Evolutionary conservation across 805 yeast species (phyloP), one percentile per base, ranked within the genome.

Genomic region (Metschnikowia lunata): DNA sequence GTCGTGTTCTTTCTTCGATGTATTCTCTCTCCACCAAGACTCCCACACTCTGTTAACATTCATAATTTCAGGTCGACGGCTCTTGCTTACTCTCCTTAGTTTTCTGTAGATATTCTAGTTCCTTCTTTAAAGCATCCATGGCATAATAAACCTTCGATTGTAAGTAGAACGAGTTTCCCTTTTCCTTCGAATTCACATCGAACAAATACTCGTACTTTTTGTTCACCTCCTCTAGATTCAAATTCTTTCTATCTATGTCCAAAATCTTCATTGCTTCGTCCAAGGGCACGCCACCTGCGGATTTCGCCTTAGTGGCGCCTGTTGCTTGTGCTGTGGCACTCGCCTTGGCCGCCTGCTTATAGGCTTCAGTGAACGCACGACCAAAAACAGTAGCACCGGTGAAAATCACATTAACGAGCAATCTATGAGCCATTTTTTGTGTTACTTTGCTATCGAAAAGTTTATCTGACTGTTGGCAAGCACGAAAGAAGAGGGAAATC

Each of bases 371-470:
- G 63, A 93, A 93, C 0, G 99, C 99, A 56, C 87, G 80, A 45
- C 98, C 97, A 61, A 93, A 89, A 28, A 91, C 98, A 55, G 88
- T 83, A 5, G 97, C 95, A 45, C 98, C 98, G 8, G 98, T 90
- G 59, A 90, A 79, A 39, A 89, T 76, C 51, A 93, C 96, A 66
- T 87, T 91, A 52, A 87, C 88, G 43, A 91, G 61, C 46, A 95
- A 76, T 72, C 97, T 81, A 65, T 93, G 96, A 50, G 99, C 98
- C 97, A 71, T 71, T 34, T 43, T 26, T 28, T 23, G 26, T 15
- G 13, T 18, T 18, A 18, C 23, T 18, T 18, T 18, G 23, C 23
- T 18, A 18, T 18, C 23, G 23, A 18, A 18, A 18, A 3, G 23
- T 18, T 18, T 3, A 18, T 18, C 23, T 18, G 5, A 18, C 23